Percentiles rank a stretch among this genome's conserved stretches.
phyloP scores from a whole-genome alignment of 352 stramenopile species.

The Pythium chondricola region DNA sequence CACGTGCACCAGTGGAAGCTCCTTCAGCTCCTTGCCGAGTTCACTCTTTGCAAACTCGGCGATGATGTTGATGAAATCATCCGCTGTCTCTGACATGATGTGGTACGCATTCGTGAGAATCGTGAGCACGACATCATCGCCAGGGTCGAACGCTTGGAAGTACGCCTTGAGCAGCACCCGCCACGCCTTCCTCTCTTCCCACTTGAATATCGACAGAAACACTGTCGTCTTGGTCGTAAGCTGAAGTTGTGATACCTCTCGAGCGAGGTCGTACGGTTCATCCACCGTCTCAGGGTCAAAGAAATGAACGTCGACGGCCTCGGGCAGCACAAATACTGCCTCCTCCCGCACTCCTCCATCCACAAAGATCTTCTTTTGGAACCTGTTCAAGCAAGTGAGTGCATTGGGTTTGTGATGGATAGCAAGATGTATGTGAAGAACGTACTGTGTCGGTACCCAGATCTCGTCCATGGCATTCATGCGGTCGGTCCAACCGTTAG shows the following conservation, averaged over 20 bases:
- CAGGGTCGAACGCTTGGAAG: constrained; percentile 55
- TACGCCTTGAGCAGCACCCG: constrained; percentile 84
- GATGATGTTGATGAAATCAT: constrained; percentile 50
- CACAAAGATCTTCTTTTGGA: constrained; percentile 71
- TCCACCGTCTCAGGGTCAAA: constrained; percentile 63
- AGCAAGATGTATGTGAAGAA: neutral
- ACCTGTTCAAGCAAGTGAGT: constrained; percentile 23
- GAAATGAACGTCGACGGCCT: constrained; percentile 88
- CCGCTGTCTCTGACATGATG: constrained; percentile 27
- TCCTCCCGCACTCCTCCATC: constrained; percentile 44
- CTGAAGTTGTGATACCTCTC: constrained; percentile 15
- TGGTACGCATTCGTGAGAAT: constrained; percentile 90
- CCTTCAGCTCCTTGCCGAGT: constrained; percentile 32
- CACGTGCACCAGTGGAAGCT: constrained; percentile 56
- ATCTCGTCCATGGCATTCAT: constrained; percentile 93
- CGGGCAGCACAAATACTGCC: constrained; percentile 69
- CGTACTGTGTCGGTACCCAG: constrained; percentile 83
- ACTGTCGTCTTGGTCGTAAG: constrained; percentile 50
- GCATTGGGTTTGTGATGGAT: too few relatives aligned
- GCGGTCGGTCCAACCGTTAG: constrained; percentile 77
- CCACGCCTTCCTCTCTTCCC: constrained; percentile 90
- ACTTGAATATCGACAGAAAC: constrained; percentile 94
- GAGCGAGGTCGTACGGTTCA: constrained; percentile 39
- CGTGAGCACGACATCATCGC: constrained; percentile 70
- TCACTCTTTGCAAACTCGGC: constrained; percentile 44